A percentile compares a stretch with the other conserved stretches of the same genome.
These are phyloP conservation scores for Eucalyptus curtisii DNA, from an alignment of 345 rosid species.

Conservation along the genomic window DNA sequence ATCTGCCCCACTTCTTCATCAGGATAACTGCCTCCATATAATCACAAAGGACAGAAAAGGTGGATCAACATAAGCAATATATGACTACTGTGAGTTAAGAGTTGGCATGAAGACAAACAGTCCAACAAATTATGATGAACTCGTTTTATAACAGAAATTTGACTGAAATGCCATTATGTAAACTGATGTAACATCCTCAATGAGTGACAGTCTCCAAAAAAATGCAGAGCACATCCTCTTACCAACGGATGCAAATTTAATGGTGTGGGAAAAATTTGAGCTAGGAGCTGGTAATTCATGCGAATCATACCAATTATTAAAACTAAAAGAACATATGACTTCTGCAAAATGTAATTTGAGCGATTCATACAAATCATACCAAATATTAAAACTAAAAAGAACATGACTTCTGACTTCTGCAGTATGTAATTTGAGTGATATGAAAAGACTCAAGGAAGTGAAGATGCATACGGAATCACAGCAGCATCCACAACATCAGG, in stretches of 20 bases:
- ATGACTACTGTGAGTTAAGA: neutral
- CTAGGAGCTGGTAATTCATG: neutral
- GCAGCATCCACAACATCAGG: conserved; percentile 87
- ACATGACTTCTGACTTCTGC: neutral
- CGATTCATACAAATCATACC: neutral
- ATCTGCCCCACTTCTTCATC: conserved; percentile 92
- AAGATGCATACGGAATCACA: conserved; percentile 69
- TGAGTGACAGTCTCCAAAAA: neutral
- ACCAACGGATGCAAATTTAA: neutral
- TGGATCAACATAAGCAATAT: neutral
- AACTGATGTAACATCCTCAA: neutral
- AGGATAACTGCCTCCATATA: conserved; percentile 42
- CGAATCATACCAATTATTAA: neutral
- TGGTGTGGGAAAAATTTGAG: neutral
- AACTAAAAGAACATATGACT: neutral
- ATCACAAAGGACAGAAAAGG: neutral
- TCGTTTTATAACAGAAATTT: neutral
- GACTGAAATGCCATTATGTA: neutral
- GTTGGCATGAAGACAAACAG: neutral
- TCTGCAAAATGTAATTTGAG: neutral
- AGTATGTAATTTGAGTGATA: neutral
- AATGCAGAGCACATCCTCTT: neutral
- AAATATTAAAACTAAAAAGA: neutral
- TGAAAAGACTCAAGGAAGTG: neutral
- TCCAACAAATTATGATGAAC: neutral